Base-by-base conservation (phyloP, 768 basidiomycete species). In the Kondoa malvinella region DNA sequence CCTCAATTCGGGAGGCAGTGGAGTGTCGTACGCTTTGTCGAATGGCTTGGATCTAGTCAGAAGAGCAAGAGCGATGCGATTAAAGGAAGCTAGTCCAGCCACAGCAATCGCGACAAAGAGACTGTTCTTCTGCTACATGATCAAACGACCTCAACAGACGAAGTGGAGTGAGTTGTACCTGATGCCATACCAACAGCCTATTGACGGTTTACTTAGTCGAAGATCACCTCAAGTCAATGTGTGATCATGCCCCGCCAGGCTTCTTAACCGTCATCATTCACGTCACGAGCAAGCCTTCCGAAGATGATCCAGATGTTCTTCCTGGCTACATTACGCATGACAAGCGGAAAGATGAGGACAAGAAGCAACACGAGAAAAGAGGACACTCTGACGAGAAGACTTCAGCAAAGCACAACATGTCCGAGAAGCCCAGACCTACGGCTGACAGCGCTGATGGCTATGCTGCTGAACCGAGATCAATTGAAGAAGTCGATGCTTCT, bases 1-100 rank as follows among this genome's bases (percentile, higher is more conserved):
- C n/a, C 30, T 63, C 29, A 33, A 31, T 27, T 16, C 61, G 12
- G 61, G 61, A 16, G 61, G 61, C 32, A 3, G 3, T 17, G 61
- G 61, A 17, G 30, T 63, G 17, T 63, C 61, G 61, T 63, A 31
- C 32, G 30, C 61, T 32, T 63, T 63, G 61, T 33, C 61, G 12
- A 63, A 31, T 8, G 15, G 27, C 17, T 33, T 63, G 8, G 61
- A 63, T n/a, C 16, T 63, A 12, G 61, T 63, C 14, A 3, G 61
- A 33, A 17, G 61, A 63, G 61, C 61, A 15, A 32, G 61, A 63
- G 16, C 33, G 32, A 63, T 63, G 61, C 3, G 27, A 15, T 32
- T 32, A 12, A 33, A 33, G 30, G 29, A 63, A 27, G 26, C 61
- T 32, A 21, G n/a, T 17, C 27, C 15, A 14, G 61, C 61, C 21